Evolutionary conservation across 2,329 filamentous ascomycete species (phyloP).

Genomic region (Fusarium musae): DNA sequence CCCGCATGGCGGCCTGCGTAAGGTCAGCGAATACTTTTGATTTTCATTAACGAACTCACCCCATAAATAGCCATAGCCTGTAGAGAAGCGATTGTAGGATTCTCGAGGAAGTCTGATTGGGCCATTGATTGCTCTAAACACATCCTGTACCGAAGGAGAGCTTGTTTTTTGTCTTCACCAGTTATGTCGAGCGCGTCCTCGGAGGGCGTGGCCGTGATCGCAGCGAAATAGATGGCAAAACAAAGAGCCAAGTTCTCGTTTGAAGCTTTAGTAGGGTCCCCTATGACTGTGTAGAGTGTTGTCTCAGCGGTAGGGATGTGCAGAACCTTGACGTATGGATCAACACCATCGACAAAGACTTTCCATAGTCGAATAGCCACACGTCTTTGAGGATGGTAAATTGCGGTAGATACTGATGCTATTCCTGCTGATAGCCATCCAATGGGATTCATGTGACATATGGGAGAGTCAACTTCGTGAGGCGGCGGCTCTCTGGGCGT

Average conservation of each 20-base stretch:
- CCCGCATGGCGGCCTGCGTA: constrained; percentile 44
- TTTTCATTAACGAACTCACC: constrained; percentile 36
- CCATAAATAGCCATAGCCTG: constrained; percentile 54
- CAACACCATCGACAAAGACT: constrained; percentile 45
- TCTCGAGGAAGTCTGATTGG: constrained; percentile 53
- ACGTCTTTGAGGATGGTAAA: constrained; percentile 42
- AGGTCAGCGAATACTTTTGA: not conserved
- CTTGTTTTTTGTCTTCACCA: constrained; percentile 36
- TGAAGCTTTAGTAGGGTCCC: constrained; percentile 43
- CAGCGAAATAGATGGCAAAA: constrained; percentile 62
- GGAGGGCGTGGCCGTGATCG: constrained; percentile 54
- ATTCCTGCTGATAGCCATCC: constrained; percentile 47
- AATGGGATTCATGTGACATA: constrained; percentile 48
- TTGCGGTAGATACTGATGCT: constrained; percentile 22
- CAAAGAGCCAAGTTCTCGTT: constrained; percentile 51
- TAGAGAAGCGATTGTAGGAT: constrained; percentile 50
- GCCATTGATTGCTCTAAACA: constrained; percentile 54
- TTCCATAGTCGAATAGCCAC: constrained; percentile 48
- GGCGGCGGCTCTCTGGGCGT: constrained; percentile 26
- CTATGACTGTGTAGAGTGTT: constrained; percentile 47
- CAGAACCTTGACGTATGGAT: constrained; percentile 45
- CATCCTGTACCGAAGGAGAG: constrained; percentile 46
- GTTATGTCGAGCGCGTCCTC: constrained; percentile 50
- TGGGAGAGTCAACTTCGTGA: not conserved
- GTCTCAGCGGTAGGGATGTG: constrained; percentile 49